phyloP scores from a whole-genome alignment of 2,329 filamentous ascomycete species.

The Chrysoporthe austroafricana region DNA sequence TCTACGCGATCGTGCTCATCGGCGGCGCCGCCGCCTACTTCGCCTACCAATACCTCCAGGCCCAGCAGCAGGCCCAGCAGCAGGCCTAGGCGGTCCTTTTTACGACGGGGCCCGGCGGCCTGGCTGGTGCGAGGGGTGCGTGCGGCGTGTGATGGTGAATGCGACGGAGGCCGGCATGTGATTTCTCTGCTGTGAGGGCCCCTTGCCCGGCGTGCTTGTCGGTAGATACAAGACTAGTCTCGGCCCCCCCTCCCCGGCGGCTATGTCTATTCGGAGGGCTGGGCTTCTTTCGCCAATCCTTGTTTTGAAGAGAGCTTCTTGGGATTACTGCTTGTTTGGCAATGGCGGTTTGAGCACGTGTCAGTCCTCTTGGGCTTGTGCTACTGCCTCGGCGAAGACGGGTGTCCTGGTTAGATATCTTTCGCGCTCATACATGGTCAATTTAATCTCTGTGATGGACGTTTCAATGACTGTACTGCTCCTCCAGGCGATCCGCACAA shows the following conservation, averaged over 20 bases:
- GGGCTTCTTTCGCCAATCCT: neutral
- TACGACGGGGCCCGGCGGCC: neutral
- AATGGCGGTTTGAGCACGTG: no score
- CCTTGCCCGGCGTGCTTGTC: neutral
- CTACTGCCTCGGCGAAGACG: conserved; percentile 6
- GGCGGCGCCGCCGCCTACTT: conserved; percentile 78
- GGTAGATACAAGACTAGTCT: conserved; percentile 20
- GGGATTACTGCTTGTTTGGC: neutral
- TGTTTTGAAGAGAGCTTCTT: neutral
- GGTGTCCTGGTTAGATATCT: conserved; percentile 7
- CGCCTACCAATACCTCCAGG: conserved; percentile 84
- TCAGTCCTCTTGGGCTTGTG: neutral
- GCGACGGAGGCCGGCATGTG: neutral
- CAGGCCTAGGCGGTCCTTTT: conserved; percentile 8
- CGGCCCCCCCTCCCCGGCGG: neutral
- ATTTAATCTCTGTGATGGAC: neutral
- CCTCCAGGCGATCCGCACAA: neutral
- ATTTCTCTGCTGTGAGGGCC: neutral
- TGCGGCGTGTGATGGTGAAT: no score
- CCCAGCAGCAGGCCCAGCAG: conserved; percentile 43
- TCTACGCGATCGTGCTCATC: conserved; percentile 80
- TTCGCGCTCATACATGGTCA: neutral
- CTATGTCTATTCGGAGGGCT: neutral
- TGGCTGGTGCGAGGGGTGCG: neutral
- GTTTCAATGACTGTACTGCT: neutral